Evolutionary conservation across 1,139 yeast species (phyloP).

Genomic region (Debaryomycetaceae sp.): DNA sequence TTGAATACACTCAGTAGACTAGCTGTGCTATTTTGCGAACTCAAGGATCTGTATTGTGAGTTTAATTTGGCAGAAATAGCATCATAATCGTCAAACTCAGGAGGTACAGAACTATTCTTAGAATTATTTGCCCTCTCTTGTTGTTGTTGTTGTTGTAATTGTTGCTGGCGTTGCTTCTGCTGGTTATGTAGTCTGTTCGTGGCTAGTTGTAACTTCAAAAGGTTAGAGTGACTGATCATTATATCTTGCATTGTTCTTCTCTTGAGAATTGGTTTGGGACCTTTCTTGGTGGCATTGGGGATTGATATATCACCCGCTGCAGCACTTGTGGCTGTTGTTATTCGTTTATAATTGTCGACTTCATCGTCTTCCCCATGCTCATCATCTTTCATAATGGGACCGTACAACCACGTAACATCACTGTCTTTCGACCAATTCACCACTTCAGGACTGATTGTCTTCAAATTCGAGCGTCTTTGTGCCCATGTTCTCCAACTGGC

Average conservation of each 20-base stretch:
- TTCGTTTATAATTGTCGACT: slow-evolving; percentile 17
- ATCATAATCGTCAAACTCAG: slow-evolving; percentile 53
- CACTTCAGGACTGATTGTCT: slow-evolving; percentile 68
- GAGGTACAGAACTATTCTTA: slow-evolving; percentile 21
- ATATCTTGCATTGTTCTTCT: slow-evolving; percentile 77
- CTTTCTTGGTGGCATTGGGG: slow-evolving; percentile 22
- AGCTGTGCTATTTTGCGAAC: slow-evolving; percentile 13
- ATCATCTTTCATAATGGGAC: slow-evolving; percentile 61
- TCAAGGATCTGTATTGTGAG: slow-evolving; percentile 44
- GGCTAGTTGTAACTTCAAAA: slow-evolving; percentile 45
- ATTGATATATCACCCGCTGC: slow-evolving; percentile 48
- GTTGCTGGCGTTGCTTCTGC: slow-evolving; percentile 13
- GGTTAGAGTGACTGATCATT: slow-evolving; percentile 57
- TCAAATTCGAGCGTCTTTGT: slow-evolving; percentile 62
- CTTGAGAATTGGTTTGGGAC: slow-evolving; percentile 75
- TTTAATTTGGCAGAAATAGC: slow-evolving; percentile 58
- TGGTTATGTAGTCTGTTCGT: slow-evolving; percentile 32
- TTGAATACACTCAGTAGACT: slow-evolving; percentile 7
- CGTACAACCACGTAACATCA: slow-evolving; percentile 81
- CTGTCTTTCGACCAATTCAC: slow-evolving; percentile 80
- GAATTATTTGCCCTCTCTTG: slow-evolving; percentile 9
- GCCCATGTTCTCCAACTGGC: slow-evolving; percentile 90
- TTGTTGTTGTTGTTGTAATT: slow-evolving; percentile 22
- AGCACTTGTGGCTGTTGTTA: slow-evolving; percentile 36
- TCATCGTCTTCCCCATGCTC: slow-evolving; percentile 26